Percentiles rank a stretch among this genome's conserved stretches.
phyloP scores from a whole-genome alignment of 23 red algal species.

The Cyanidioschyzon merolae region DNA sequence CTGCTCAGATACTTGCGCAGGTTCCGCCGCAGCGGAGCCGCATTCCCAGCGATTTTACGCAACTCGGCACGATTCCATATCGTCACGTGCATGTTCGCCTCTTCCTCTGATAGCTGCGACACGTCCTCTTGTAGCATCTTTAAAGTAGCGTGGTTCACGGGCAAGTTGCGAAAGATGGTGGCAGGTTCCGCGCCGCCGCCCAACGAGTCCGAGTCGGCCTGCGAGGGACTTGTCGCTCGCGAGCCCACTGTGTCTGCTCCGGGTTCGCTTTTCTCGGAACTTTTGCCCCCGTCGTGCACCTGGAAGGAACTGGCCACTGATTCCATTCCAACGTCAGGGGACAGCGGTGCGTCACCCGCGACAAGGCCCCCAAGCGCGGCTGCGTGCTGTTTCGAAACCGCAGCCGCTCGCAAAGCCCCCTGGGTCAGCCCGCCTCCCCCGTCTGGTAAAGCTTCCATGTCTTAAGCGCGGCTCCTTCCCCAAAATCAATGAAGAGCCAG shows the following conservation, averaged over 20 bases:
- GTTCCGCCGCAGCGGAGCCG: constrained; percentile 50
- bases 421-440: neutral
- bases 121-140: constrained; percentile 12
- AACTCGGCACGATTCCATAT: constrained; percentile 46
- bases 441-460: neutral
- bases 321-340: neutral
- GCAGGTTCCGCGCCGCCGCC: neutral
- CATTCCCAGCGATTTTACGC: constrained; percentile 69
- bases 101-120: constrained; percentile 19
- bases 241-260: neutral
- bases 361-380: neutral
- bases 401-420: neutral
- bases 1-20: constrained; percentile 44
- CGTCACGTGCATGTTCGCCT: constrained; percentile 29
- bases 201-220: neutral
- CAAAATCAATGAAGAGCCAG: neutral
- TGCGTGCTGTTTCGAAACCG: neutral
- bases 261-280: neutral
- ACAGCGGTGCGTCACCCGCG: neutral
- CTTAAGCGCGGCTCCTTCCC: neutral
- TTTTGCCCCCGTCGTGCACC: neutral
- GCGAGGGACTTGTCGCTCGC: neutral
- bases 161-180: neutral
- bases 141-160: neutral
- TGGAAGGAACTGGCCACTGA: neutral